These are phyloP conservation scores for Solanum arcanum DNA, from an alignment of 257 asterid genomes.

Conservation along the genomic window DNA sequence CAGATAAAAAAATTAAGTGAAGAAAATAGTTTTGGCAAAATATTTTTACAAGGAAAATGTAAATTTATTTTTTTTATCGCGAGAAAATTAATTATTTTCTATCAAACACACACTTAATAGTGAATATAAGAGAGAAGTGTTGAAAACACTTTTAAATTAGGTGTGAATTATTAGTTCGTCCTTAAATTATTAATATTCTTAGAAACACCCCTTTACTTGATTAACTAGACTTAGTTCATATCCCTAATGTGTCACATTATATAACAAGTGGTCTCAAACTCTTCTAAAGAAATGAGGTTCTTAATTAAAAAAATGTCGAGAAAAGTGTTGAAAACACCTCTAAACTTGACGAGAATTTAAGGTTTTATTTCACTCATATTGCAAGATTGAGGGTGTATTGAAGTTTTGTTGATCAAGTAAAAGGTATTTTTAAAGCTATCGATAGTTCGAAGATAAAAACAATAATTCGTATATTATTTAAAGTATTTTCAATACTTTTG, in stretches of 20 bases:
- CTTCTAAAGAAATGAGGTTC: not conserved
- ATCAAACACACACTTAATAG: too few relatives aligned
- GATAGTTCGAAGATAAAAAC: too few relatives aligned
- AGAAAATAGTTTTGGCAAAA: not conserved
- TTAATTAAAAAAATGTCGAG: not conserved
- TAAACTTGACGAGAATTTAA: too few relatives aligned
- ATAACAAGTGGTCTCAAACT: not conserved
- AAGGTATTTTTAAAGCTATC: too few relatives aligned
- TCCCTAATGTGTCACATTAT: not conserved
- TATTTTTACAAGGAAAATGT: too few relatives aligned
- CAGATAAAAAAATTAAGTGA: not conserved
- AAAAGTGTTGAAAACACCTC: not conserved
- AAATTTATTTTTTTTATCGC: too few relatives aligned
- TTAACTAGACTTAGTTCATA: not conserved
- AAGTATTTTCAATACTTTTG: too few relatives aligned
- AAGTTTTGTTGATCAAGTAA: not conserved
- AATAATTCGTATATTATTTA: too few relatives aligned
- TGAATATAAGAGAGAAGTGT: too few relatives aligned
- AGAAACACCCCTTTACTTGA: not conserved
- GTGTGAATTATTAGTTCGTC: too few relatives aligned
- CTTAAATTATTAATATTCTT: not conserved
- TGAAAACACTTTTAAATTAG: too few relatives aligned
- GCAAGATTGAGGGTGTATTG: not conserved
- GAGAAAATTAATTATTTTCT: too few relatives aligned
- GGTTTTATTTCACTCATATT: not conserved